Base-by-base conservation (phyloP, 1,139 yeast species). In the Citeromyces siamensis region DNA sequence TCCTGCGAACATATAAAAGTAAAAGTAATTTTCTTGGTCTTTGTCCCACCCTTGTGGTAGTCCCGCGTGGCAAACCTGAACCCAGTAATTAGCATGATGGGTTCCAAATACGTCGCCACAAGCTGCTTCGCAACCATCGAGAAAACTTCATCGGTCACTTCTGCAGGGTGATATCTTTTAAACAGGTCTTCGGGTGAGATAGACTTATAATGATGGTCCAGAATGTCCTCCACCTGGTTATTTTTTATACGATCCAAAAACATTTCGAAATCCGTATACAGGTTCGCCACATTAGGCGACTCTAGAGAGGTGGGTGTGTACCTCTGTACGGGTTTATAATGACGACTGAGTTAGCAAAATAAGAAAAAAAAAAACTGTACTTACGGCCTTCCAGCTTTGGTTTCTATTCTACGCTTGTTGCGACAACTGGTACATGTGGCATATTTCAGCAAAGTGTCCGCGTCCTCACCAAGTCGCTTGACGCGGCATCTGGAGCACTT, bases 1-100 rank as follows among this genome's bases (percentile, higher is more conserved):
- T 63, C 68, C 41, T 63, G 68, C 2, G 66, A 58, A 39, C 68
- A 63, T 16, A 63, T 55, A 41, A 60, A 62, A 58, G 56, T 57
- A 51, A 64, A 60, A 2, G 64, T 49, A 29, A 62, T 52, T 41
- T 60, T 62, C 38, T 60, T 61, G 4, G 59, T 50, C 39, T 56
- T 58, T 29, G 56, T 49, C 3, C 63, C 64, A 20, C 62, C 62
- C 43, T 61, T 59, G 44, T 62, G 68, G 42, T 57, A 60, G 42
- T 63, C 68, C 36, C 68, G 48, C 8, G 62, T 58, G 0, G 64
- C 63, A 40, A 62, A 62, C 39, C 57, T 53, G 42, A 53, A 63
- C 4, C 66, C 66, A 0, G 68, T 60, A 4, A 49, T 44, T 6
- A 45, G 45, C 49, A 60, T 61, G 21, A 63, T 41, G 6, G 68